A percentile compares a stretch with the other conserved stretches of the same genome.
Evolutionary conservation across 495 filamentous ascomycete species (phyloP).

Genomic region (Xylaria acuta): DNA sequence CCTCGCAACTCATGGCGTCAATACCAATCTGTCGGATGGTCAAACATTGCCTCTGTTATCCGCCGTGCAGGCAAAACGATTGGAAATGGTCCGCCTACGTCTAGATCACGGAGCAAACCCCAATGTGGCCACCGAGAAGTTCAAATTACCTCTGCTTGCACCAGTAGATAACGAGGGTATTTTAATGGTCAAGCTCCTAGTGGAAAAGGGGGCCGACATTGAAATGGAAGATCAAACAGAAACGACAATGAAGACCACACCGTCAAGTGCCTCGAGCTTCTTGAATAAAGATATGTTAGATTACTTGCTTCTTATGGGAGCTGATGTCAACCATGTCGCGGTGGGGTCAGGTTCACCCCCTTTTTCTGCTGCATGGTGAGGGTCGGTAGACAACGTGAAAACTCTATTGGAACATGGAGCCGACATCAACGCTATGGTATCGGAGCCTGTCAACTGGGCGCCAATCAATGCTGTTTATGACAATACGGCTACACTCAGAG

Average conservation of each 20-base stretch:
- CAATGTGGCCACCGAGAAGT: neutral
- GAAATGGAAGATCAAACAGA: neutral
- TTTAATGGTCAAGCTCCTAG: neutral
- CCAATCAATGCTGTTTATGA: slow-evolving; percentile 10
- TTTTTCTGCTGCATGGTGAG: neutral
- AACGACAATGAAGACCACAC: neutral
- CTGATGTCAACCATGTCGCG: neutral
- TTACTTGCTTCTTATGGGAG: neutral
- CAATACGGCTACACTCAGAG: neutral
- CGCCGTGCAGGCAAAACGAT: neutral
- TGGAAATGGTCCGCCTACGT: neutral
- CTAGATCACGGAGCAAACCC: neutral
- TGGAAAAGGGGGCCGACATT: neutral
- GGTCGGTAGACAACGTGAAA: neutral
- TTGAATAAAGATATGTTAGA: neutral
- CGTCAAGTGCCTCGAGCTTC: neutral
- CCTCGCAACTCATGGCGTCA: neutral
- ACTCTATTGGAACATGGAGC: neutral
- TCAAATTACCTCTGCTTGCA: neutral
- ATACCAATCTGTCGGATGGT: neutral
- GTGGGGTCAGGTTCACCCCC: neutral
- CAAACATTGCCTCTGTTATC: neutral
- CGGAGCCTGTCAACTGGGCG: neutral
- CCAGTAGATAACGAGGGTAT: neutral
- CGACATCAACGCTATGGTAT: neutral